Base-by-base conservation (phyloP, 1,284 basidiomycete species). In the Austroboletus olivaceoglutinosus region DNA sequence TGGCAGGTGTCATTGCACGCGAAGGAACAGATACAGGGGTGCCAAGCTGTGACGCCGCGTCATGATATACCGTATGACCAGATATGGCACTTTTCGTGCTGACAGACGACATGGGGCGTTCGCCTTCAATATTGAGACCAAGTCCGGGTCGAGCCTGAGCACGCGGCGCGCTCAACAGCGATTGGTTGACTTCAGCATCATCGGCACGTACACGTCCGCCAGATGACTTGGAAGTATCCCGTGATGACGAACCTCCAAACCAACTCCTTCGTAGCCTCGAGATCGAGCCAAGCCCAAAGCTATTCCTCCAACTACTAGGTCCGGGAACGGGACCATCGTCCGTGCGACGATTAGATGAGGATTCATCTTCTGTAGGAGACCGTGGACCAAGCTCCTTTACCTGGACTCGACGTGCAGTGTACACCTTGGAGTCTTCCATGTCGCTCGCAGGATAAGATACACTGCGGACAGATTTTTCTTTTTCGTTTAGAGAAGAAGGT, bases 361-460 rank as follows among this genome's bases (percentile, higher is more conserved):
- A n/a, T 46, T 59, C 48, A 3, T 58, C 61, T 12, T 62, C 66
- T 18, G 48, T 58, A 0, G 64, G 50, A 31, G 65, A 56, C 8
- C 69, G 71, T 12, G 67, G 67, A 25, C 70, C 70, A 15, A 76
- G 68, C 42, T 75, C 74, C 48, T 74, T 72, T 4, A 81, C 76
- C 45, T 73, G 76, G 40, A 86, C 82, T 7, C 83, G 77, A 15
- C 78, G 77, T 0, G 83, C 84, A 13, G 80, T 83, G 47, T 80
- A 72, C 3, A 86, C 59, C 22, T 80, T 77, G 0, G 77, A 75
- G 11, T 74, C 70, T 57, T 83, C 80, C 47, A 73, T 71, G 18
- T 70, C 69, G 43, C 73, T 75, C 5, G 58, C 59, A 19, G 69
- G 68, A 36, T 71, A 70, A 5, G 74, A 74, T 1, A 68, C 4